Evolutionary conservation across 345 rosid species (phyloP).

Genomic region (Leavenworthia alabamica): DNA sequence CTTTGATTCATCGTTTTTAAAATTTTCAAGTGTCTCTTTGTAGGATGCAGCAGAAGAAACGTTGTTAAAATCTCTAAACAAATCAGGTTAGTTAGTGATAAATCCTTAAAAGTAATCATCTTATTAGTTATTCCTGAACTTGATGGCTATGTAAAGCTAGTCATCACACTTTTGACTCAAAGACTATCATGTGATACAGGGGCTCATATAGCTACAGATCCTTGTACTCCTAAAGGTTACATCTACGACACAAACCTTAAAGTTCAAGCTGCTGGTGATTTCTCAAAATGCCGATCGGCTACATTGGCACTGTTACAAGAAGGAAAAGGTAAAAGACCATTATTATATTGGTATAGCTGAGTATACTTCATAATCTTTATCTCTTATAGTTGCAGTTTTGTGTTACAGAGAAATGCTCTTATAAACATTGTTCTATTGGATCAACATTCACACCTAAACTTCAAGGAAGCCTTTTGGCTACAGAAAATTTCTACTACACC

Average conservation of each 20-base stretch:
- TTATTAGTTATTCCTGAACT: neutral
- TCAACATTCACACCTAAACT: slow-evolving; percentile 73
- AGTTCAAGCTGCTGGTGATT: slow-evolving; percentile 62
- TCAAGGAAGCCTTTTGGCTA: slow-evolving; percentile 72
- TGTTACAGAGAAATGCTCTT: slow-evolving; percentile 58
- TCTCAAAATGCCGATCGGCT: slow-evolving; percentile 75
- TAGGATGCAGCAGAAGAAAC: slow-evolving; percentile 72
- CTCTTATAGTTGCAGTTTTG: neutral
- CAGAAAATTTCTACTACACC: slow-evolving; percentile 81
- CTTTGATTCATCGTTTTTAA: neutral
- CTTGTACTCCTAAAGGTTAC: slow-evolving; percentile 89
- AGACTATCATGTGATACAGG: slow-evolving; percentile 22
- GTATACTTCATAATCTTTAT: neutral
- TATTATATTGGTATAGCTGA: neutral
- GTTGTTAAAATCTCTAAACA: slow-evolving; percentile 45
- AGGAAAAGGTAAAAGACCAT: slow-evolving; percentile 55
- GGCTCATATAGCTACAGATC: slow-evolving; percentile 41
- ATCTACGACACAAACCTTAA: slow-evolving; percentile 10
- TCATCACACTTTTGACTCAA: neutral
- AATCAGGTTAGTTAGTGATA: slow-evolving; percentile 36
- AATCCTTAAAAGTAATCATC: neutral
- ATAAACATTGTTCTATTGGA: slow-evolving; percentile 56
- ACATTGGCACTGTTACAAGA: slow-evolving; percentile 50
- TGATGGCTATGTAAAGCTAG: neutral
- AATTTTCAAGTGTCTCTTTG: slow-evolving; percentile 18